Conservation (phyloP, 768 basidiomycete genomes). For the Russula griseocarnosa region DNA sequence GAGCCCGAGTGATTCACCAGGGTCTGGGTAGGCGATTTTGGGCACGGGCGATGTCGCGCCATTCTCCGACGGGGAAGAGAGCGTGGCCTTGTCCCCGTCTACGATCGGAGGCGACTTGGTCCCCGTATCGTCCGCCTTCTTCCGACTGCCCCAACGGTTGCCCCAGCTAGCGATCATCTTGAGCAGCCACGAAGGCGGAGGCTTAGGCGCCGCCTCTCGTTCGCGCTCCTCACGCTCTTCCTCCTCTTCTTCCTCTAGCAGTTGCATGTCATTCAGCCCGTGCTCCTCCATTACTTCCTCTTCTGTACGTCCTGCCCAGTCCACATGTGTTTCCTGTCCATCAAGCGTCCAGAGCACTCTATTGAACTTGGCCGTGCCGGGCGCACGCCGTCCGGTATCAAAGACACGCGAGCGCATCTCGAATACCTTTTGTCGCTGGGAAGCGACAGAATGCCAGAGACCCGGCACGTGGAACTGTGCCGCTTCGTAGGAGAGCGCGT, state of each 20-base stretch:
- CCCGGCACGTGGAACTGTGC: conserved; percentile 63
- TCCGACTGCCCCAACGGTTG: conserved; percentile 46
- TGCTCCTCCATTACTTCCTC: conserved; percentile 73
- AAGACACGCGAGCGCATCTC: conserved; percentile 65
- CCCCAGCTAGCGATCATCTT: conserved; percentile 77
- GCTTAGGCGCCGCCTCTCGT: conserved; percentile 61
- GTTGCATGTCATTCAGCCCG: conserved; percentile 32
- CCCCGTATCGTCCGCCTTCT: conserved; percentile 23
- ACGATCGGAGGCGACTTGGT: conserved; percentile 21
- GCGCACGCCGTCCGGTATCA: conserved; percentile 52
- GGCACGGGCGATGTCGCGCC: conserved; percentile 15
- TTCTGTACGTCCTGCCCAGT: conserved; percentile 66
- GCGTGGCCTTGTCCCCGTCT: conserved; percentile 14
- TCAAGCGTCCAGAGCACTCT: conserved; percentile 69
- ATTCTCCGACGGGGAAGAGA: conserved; percentile 12
- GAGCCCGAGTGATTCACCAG: conserved; percentile 3
- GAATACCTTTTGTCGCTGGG: conserved; percentile 59
- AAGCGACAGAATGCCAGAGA: conserved; percentile 61
- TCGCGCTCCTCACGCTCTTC: conserved; percentile 50
- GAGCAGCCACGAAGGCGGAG: conserved; percentile 68
- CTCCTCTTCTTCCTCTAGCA: conserved; percentile 42
- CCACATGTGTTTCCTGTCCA: conserved; percentile 58
- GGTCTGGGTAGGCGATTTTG: conserved; percentile 2
- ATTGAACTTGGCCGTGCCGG: conserved; percentile 57
- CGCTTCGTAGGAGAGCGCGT: conserved; percentile 67